Conservation (phyloP, 305 asterid genomes). For the Fraxinus nigra region DNA sequence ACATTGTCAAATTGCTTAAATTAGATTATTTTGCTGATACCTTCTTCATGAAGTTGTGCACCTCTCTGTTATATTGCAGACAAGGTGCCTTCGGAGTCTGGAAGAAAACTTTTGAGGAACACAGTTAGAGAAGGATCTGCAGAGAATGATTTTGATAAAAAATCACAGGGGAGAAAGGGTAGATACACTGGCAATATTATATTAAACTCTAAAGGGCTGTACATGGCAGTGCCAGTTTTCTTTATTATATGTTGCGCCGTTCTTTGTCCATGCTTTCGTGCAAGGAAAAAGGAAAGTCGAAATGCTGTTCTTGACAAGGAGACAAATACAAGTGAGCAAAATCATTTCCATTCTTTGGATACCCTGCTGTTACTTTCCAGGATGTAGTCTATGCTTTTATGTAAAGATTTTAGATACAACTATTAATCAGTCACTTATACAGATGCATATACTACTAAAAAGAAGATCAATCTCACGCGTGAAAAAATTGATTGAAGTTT, state of each 20-base stretch:
- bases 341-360: neutral
- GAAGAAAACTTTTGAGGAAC: slow-evolving; percentile 46
- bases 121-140: slow-evolving; percentile 43
- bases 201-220: slow-evolving; percentile 45
- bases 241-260: slow-evolving; percentile 64
- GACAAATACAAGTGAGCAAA: slow-evolving; percentile 66
- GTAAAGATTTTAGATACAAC: neutral
- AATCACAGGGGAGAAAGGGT: slow-evolving; percentile 30
- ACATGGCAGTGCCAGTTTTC: slow-evolving; percentile 67
- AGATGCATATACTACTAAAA: slow-evolving; percentile 10
- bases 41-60: neutral
- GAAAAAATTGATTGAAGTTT: neutral
- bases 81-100: slow-evolving; percentile 35
- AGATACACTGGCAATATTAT: slow-evolving; percentile 18
- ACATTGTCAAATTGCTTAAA: neutral
- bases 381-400: neutral
- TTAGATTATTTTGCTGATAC: neutral
- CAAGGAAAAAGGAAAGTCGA: slow-evolving; percentile 57
- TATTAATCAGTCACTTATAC: neutral
- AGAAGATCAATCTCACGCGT: neutral
- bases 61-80: slow-evolving; percentile 36
- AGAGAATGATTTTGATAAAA: slow-evolving; percentile 29
- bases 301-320: slow-evolving; percentile 65
- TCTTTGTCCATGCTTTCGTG: slow-evolving; percentile 80
- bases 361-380: slow-evolving; percentile 7